phyloP scores from a whole-genome alignment of 768 basidiomycete species.

The Suillus clintonianus region DNA sequence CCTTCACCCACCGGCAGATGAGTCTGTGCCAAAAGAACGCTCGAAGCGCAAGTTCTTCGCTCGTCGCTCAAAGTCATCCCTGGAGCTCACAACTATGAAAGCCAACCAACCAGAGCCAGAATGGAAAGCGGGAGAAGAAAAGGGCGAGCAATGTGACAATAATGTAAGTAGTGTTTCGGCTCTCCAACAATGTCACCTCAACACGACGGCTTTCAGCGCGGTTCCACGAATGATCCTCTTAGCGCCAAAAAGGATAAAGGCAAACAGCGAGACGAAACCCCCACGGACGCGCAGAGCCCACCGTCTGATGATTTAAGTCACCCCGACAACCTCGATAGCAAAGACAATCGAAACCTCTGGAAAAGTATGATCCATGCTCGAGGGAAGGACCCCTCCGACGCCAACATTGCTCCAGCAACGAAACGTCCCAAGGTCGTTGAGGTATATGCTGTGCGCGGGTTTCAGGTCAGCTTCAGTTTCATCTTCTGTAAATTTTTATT shows the following conservation, averaged over 20 bases:
- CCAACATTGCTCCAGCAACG: neutral
- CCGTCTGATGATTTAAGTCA: too few relatives aligned
- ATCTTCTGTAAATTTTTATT: neutral
- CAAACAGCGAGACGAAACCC: too few relatives aligned
- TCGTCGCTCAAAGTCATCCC: neutral
- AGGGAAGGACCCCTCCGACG: too few relatives aligned
- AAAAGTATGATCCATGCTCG: too few relatives aligned
- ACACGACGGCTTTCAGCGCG: too few relatives aligned
- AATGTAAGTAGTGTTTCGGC: neutral
- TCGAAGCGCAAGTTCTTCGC: neutral
- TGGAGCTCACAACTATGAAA: neutral
- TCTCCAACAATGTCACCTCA: neutral
- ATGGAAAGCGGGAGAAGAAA: neutral
- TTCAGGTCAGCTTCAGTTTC: neutral
- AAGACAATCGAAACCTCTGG: too few relatives aligned
- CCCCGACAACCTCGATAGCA: too few relatives aligned
- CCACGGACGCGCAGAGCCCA: too few relatives aligned
- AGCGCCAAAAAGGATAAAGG: too few relatives aligned
- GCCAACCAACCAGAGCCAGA: neutral
- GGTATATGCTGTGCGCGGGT: neutral
- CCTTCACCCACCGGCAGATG: neutral
- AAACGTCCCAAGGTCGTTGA: neutral
- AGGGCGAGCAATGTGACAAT: neutral
- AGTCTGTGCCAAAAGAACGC: neutral
- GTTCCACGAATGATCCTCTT: too few relatives aligned